These are phyloP conservation scores for Aureobasidium mangrovei DNA, from an alignment of 2,329 filamentous ascomycete species.

Conservation along the genomic window DNA sequence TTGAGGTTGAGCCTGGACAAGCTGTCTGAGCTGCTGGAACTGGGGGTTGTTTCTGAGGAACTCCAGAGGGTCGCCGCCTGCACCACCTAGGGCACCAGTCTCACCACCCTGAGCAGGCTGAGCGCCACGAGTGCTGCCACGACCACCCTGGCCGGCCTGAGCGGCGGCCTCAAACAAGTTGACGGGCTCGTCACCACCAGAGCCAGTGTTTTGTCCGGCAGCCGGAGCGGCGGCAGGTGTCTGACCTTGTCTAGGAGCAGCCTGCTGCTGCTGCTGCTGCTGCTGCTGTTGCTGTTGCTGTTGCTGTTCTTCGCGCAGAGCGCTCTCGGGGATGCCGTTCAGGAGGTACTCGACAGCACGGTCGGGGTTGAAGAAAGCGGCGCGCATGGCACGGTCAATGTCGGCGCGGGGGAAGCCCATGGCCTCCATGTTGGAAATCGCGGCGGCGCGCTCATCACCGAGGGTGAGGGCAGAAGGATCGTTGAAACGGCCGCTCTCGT, in stretches of 20 bases:
- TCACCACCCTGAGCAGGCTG: constrained; percentile 32
- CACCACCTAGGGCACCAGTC: constrained; percentile 37
- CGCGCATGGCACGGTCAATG: constrained; percentile 90
- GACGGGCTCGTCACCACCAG: constrained; percentile 56
- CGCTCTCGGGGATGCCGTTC: constrained; percentile 80
- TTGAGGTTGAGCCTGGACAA: constrained; percentile 93
- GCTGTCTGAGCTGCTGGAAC: constrained; percentile 94
- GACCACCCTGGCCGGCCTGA: constrained; percentile 50
- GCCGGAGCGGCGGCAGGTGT: constrained; percentile 30
- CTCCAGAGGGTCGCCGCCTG: constrained; percentile 57
- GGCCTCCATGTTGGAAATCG: constrained; percentile 85
- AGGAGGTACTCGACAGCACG: constrained; percentile 94
- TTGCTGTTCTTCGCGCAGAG: constrained; percentile 59
- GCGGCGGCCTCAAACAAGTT: constrained; percentile 93
- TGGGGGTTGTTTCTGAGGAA: constrained; percentile 92
- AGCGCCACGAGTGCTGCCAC: constrained; percentile 34
- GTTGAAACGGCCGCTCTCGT: constrained; percentile 45
- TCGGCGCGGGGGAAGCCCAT: constrained; percentile 90
- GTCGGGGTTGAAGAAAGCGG: constrained; percentile 93
- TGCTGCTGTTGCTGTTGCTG: constrained; percentile 19
- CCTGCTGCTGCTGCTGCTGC: constrained; percentile 25
- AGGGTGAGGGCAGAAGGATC: constrained; percentile 78
- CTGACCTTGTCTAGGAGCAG: constrained; percentile 16
- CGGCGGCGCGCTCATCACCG: constrained; percentile 71
- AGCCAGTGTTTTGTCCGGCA: constrained; percentile 28